These are phyloP conservation scores for Colletotrichum sublineola DNA, from an alignment of 2,329 filamentous ascomycete genomes.

Conservation along the genomic window DNA sequence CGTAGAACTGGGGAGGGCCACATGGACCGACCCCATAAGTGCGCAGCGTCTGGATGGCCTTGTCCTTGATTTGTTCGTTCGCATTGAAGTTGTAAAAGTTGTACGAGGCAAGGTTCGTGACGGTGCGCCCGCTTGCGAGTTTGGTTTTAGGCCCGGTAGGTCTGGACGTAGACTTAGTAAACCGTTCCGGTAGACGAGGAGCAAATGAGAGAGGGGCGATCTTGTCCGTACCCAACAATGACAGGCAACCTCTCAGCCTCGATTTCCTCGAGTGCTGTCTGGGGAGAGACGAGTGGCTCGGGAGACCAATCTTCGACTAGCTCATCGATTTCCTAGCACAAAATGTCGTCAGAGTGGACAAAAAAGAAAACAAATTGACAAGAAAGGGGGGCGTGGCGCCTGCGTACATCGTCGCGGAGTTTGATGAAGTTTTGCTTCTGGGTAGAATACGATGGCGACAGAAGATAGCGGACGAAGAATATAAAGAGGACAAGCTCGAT, in stretches of 20 bases:
- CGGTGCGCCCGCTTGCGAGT: conserved; percentile 87
- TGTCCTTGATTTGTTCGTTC: conserved; percentile 93
- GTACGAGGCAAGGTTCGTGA: conserved; percentile 92
- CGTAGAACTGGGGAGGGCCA: conserved; percentile 97
- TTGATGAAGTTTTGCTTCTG: conserved; percentile 91
- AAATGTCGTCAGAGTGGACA: conserved; percentile 33
- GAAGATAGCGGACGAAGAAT: conserved; percentile 93
- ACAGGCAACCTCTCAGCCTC: conserved; percentile 89
- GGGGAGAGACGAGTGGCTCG: conserved; percentile 85
- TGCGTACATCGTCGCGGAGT: conserved; percentile 79
- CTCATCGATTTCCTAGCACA: conserved; percentile 85
- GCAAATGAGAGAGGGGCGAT: neutral
- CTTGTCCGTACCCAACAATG: conserved; percentile 79
- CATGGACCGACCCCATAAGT: conserved; percentile 98
- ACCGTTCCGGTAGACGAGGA: neutral
- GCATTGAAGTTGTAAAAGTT: conserved; percentile 98
- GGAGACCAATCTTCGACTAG: conserved; percentile 96
- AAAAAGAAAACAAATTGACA: neutral
- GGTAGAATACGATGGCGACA: conserved; percentile 93
- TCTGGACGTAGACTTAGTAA: conserved; percentile 58
- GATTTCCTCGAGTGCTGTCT: conserved; percentile 80
- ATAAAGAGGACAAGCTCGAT: conserved; percentile 95
- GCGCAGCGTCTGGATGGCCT: conserved; percentile 92
- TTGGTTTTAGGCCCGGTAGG: conserved; percentile 92
- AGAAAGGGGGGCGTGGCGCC: neutral